Base-by-base conservation (phyloP, 1,284 basidiomycete genomes). In the Schizopora paradoxa region DNA sequence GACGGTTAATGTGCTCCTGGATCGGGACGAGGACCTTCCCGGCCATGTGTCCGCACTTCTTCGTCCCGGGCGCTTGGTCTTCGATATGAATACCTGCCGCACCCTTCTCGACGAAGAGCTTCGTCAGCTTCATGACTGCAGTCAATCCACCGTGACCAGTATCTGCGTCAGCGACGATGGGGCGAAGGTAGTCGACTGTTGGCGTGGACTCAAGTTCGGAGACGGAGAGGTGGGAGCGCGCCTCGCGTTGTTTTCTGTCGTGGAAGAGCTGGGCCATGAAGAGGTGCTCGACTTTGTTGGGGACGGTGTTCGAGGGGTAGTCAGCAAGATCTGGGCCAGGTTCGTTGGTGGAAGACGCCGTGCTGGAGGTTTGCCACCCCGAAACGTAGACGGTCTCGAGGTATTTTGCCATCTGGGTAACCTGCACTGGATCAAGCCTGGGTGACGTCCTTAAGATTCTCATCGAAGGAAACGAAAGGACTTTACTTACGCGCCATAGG, bases 311-410 rank as follows among this genome's bases (percentile, higher is more conserved):
- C 49, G 88, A 94, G 1, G 91, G 91, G 65, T 94, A 95, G 65
- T 95, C 90, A 72, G 81, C 95, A 62, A 99, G 88, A 76, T 99
- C 96, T 13, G 95, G 95, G 36, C 95, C 95, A 21, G 95, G 94
- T 66, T 99, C 95, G 58, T 98, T 88, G 35, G 86, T 87, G 61
- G 82, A 88, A 1, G 88, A 88, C 22, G 90, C 90, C 3, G 92
- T 97, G 56, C 92, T 96, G 13, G 88, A 92, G 11, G 86, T 89
- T 58, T 91, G 91, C 94, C 95, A 99, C 6, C 95, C 95, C 10
- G 94, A 98, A 41, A 99, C 91, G 64, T 99, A 99, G 54, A 99
- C 88, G 2, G 93, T 95, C 68, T 99, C 95, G 57, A 97, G 86
- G 66, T 96, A 88, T 64, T 95, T 95, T 26, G 94, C 94, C 95